phyloP scores from a whole-genome alignment of 1,284 basidiomycete species.

The Sanguinoderma infundibulare region DNA sequence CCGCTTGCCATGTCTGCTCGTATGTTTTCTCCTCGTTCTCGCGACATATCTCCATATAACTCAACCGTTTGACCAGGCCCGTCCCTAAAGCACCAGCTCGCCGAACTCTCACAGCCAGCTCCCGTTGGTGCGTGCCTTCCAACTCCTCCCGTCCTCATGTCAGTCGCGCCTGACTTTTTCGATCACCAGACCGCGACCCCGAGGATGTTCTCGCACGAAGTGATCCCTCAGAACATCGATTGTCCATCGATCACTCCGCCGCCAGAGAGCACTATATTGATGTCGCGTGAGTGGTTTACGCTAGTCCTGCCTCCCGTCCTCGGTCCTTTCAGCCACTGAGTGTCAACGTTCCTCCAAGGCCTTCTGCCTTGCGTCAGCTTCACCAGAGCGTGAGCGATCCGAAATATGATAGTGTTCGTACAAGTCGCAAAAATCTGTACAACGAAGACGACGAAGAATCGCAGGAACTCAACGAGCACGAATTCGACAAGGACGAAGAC shows the following conservation, averaged over 20 bases:
- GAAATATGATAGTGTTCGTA: constrained; percentile 77
- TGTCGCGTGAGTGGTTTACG: constrained; percentile 65
- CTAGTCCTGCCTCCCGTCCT: neutral
- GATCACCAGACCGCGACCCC: constrained; percentile 72
- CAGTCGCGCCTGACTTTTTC: constrained; percentile 21
- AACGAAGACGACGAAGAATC: constrained; percentile 44
- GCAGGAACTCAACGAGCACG: constrained; percentile 38
- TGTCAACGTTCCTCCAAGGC: constrained; percentile 44
- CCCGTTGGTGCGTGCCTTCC: constrained; percentile 58
- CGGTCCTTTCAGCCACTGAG: neutral
- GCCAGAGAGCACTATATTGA: constrained; percentile 81
- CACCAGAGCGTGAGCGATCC: constrained; percentile 67
- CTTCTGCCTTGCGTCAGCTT: constrained; percentile 68
- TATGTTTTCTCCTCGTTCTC: constrained; percentile 16
- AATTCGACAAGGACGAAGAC: constrained; percentile 32
- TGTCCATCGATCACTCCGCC: constrained; percentile 34
- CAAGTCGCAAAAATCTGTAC: constrained; percentile 62
- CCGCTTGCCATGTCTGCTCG: constrained; percentile 24
- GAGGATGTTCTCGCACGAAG: constrained; percentile 55
- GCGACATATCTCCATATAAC: constrained; percentile 23
- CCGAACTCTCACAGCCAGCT: constrained; percentile 72
- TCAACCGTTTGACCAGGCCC: constrained; percentile 45
- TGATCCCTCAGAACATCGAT: constrained; percentile 26
- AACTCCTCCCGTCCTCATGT: constrained; percentile 10
- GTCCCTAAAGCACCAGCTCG: constrained; percentile 83